These are phyloP conservation scores for Ascocoryne sarcoides DNA, from an alignment of 2,329 filamentous ascomycete species.

Conservation along the genomic window DNA sequence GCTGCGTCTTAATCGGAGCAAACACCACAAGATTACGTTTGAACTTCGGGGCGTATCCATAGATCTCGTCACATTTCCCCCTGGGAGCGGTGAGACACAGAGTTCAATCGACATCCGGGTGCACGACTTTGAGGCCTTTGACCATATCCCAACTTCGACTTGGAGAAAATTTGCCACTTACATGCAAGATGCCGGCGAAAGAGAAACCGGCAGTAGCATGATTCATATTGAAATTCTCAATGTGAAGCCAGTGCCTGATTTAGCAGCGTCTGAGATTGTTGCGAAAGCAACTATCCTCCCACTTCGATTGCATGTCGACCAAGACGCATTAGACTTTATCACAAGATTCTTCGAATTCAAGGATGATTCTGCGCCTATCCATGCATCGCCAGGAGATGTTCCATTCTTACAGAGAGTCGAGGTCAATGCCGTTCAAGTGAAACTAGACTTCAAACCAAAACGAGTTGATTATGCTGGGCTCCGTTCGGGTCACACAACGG, in stretches of 20 bases:
- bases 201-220: slow-evolving; percentile 83
- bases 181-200: slow-evolving; percentile 75
- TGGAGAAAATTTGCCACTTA: slow-evolving; percentile 99
- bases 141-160: slow-evolving; percentile 88
- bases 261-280: slow-evolving; percentile 85
- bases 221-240: slow-evolving; percentile 81
- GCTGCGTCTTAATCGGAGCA: slow-evolving; percentile 74
- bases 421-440: slow-evolving; percentile 73
- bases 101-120: slow-evolving; percentile 81
- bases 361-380: slow-evolving; percentile 54
- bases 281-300: slow-evolving; percentile 73
- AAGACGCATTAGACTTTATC: slow-evolving; percentile 95
- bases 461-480: slow-evolving; percentile 92
- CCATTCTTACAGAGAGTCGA: slow-evolving; percentile 88
- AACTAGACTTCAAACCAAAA: slow-evolving; percentile 95
- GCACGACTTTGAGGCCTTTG: slow-evolving; percentile 79
- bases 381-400: slow-evolving; percentile 56
- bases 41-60: slow-evolving; percentile 78
- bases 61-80: slow-evolving; percentile 74
- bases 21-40: slow-evolving; percentile 89
- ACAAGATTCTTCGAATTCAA: slow-evolving; percentile 98
- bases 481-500: slow-evolving; percentile 85
- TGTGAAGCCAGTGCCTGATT: slow-evolving; percentile 73
- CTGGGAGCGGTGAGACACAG: slow-evolving; percentile 69
- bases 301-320: slow-evolving; percentile 85